Evolutionary conservation across 2,329 filamentous ascomycete species (phyloP).

Genomic region (Verticillium longisporum): DNA sequence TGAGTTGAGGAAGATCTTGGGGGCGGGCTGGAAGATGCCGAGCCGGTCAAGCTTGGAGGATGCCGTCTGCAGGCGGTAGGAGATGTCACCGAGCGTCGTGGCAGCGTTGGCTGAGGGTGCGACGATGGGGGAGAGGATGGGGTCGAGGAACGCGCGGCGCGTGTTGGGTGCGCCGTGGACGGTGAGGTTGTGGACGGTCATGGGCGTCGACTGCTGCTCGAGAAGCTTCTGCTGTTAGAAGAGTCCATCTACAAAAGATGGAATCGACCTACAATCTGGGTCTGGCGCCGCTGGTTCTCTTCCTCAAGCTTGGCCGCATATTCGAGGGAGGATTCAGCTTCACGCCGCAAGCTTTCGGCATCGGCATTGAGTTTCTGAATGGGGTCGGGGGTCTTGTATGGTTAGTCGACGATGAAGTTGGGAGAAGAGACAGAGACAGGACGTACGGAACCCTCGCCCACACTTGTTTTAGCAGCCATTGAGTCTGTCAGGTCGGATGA

Average conservation of each 20-base stretch:
- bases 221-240: conserved; percentile 8
- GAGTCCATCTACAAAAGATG: too few species aligned
- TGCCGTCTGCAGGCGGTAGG: conserved; percentile 63
- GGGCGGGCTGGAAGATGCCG: conserved; percentile 84
- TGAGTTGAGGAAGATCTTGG: conserved; percentile 76
- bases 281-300: conserved; percentile 29
- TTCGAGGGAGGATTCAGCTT: conserved; percentile 29
- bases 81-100: conserved; percentile 74
- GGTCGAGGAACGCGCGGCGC: conserved; percentile 75
- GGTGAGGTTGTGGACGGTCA: conserved; percentile 79
- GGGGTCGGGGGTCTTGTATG: conserved; percentile 23
- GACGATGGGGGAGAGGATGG: conserved; percentile 71
- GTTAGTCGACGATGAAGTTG: too few species aligned
- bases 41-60: conserved; percentile 73
- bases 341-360: conserved; percentile 27
- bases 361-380: conserved; percentile 33
- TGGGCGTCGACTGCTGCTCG: conserved; percentile 78
- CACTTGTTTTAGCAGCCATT: conserved; percentile 26
- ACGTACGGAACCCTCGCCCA: conserved; percentile 22
- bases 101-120: conserved; percentile 57
- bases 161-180: conserved; percentile 79
- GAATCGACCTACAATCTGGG: conserved; percentile 23
- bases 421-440: too few species aligned
- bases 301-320: conserved; percentile 29
- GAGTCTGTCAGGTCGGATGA: conserved; percentile 9